Evolutionary conservation across 2,329 filamentous ascomycete genomes (phyloP), one percentile per base, ranked within the genome.

Genomic region (Fusarium sp.): DNA sequence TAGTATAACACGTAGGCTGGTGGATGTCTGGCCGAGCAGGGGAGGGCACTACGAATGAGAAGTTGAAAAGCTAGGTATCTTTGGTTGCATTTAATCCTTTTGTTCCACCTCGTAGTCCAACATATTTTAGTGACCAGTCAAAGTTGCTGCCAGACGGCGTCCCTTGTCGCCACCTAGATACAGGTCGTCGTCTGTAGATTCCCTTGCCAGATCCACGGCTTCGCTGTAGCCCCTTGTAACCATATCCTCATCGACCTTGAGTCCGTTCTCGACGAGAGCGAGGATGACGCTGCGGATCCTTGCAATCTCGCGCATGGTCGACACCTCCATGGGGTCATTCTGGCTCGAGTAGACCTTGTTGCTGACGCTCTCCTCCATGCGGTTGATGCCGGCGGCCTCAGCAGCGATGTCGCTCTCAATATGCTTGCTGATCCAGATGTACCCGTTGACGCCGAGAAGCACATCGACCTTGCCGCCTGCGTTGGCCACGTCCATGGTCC

Each of bases 341-440:
- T 98, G 95, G 81, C 94, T 97, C 65, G 94, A 97, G 84, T 99
- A 99, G 77, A 98, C 95, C 64, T 92, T 94, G 78, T 92, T 91
- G 73, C 92, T 95, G 22, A 97, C 93, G 76, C 88, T 92, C 84
- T 99, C 97, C 82, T 98, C 97, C 82, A 98, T 89, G 75, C 94
- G 90, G 63, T 95, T 97, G 79, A 98, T 94, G 16, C 84, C 85
- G n/a, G 83, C 82, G n/a, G 86, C 84, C 50, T 88, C 85, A 43
- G 83, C 80, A 45, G 83, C 81, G 6, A 84, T 83, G n/a, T 88
- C 87, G 39, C 88, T 89, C 75, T 94, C 92, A 9, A 93, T 85
- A 78, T 97, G 95, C 85, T 94, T 95, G 83, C 92, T 92, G 80
- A 98, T 95, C 93, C 95, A 99, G 68, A 98, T 95, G 81, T 97